These are phyloP conservation scores for Lophium mytilinum DNA, from an alignment of 495 filamentous ascomycete species.

Conservation along the genomic window DNA sequence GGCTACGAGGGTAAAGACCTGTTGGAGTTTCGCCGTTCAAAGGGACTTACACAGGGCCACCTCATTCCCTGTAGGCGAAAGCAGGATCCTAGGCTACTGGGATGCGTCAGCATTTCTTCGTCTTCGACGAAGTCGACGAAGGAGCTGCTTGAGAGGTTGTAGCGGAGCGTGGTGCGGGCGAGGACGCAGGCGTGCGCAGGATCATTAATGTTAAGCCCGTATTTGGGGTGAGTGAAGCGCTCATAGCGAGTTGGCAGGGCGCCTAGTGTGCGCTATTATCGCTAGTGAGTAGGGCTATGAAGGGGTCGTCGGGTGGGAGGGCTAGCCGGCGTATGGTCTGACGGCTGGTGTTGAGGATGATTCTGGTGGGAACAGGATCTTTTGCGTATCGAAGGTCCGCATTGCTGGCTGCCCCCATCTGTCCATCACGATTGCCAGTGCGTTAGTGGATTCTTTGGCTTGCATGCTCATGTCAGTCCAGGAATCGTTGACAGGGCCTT, in stretches of 20 bases:
- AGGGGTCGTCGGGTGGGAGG: constrained; percentile 10
- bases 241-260: constrained; percentile 8
- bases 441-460: constrained; percentile 52
- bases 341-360: not conserved
- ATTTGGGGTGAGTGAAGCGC: constrained; percentile 21
- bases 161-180: constrained; percentile 24
- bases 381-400: constrained; percentile 61
- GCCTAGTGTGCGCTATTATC: constrained; percentile 19
- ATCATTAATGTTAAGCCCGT: not conserved
- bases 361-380: constrained; percentile 46
- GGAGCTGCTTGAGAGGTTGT: constrained; percentile 21
- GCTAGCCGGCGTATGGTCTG: not conserved
- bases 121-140: constrained; percentile 32
- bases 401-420: constrained; percentile 49
- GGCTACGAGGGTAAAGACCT: no score
- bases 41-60: no score
- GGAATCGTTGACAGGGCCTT: constrained; percentile 70
- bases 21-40: no score
- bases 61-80: constrained; percentile 19
- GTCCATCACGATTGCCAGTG: constrained; percentile 64
- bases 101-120: constrained; percentile 15
- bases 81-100: not conserved
- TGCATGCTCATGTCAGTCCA: constrained; percentile 63
- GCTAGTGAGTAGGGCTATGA: constrained; percentile 6
- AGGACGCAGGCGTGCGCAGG: constrained; percentile 21